Evolutionary conservation across 176 grass and related monocot genomes (phyloP).

Genomic region (Carex cristatella): DNA sequence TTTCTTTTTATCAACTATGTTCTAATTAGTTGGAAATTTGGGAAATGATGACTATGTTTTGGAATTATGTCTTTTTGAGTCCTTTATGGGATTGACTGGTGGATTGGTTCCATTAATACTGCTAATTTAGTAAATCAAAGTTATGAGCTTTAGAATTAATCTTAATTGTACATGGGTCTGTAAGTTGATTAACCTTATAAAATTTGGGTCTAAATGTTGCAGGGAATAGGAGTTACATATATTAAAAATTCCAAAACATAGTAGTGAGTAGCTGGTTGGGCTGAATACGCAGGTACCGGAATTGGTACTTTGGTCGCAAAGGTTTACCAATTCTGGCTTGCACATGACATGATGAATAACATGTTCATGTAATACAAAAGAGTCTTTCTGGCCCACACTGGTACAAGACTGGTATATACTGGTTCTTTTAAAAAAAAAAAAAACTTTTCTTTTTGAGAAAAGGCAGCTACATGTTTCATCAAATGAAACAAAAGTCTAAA

Average conservation of each 20-base stretch:
- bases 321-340: not conserved
- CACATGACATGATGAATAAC: not conserved
- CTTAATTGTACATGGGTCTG: not conserved
- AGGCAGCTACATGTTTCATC: too few relatives aligned
- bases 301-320: not conserved
- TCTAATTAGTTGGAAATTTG: too few relatives aligned
- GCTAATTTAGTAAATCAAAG: not conserved
- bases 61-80: not conserved
- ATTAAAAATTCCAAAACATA: not conserved
- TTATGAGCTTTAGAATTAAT: not conserved
- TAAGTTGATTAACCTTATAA: not conserved
- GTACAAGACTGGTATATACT: not conserved
- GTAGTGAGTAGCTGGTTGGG: not conserved
- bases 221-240: not conserved
- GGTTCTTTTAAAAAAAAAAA: not conserved
- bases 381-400: not conserved
- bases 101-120: not conserved
- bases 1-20: not conserved
- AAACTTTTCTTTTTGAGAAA: not conserved
- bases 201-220: not conserved
- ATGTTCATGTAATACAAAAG: not conserved
- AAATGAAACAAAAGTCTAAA: not conserved
- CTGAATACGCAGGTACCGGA: not conserved
- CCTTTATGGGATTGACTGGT: not conserved
- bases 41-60: too few relatives aligned